phyloP scores from a whole-genome alignment of 106 monocot species.

The Xerophyta viscosa region DNA sequence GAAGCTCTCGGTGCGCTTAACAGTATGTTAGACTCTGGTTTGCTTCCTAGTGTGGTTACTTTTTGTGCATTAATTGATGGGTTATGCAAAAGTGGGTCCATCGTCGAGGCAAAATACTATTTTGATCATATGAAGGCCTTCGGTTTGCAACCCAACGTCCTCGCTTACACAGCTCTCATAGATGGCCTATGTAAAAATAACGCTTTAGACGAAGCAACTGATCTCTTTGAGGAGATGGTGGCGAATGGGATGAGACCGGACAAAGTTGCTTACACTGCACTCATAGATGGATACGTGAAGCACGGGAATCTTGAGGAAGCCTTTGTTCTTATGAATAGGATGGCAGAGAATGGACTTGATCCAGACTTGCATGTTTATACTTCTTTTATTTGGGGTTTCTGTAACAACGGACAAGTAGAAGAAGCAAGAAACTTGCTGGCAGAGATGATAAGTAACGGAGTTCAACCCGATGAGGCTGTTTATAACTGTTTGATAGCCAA shows the following conservation, averaged over 20 bases:
- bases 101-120: conserved; percentile 62
- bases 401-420: conserved; percentile 43
- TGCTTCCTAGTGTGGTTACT: conserved; percentile 42
- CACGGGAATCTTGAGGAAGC: conserved; percentile 56
- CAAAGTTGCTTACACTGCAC: conserved; percentile 60
- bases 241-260: conserved; percentile 50
- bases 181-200: conserved; percentile 74
- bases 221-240: conserved; percentile 68
- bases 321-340: conserved; percentile 49
- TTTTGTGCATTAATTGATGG: conserved; percentile 84
- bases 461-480: conserved; percentile 61
- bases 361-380: conserved; percentile 62
- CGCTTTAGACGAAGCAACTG: conserved; percentile 33
- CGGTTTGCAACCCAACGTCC: conserved; percentile 64
- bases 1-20: conserved; percentile 55
- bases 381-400: conserved; percentile 70
- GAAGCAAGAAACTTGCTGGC: conserved; percentile 52
- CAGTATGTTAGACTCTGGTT: conserved; percentile 46
- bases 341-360: conserved; percentile 57
- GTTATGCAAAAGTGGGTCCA: conserved; percentile 70
- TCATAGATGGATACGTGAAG: conserved; percentile 72
- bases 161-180: conserved; percentile 59
- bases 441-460: conserved; percentile 53
- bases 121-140: conserved; percentile 59
- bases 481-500: conserved; percentile 73